Percentiles rank a stretch among this genome's conserved stretches.
These are phyloP conservation scores for Phoma sp. DNA, from an alignment of 2,329 filamentous ascomycete species.

Conservation along the genomic window DNA sequence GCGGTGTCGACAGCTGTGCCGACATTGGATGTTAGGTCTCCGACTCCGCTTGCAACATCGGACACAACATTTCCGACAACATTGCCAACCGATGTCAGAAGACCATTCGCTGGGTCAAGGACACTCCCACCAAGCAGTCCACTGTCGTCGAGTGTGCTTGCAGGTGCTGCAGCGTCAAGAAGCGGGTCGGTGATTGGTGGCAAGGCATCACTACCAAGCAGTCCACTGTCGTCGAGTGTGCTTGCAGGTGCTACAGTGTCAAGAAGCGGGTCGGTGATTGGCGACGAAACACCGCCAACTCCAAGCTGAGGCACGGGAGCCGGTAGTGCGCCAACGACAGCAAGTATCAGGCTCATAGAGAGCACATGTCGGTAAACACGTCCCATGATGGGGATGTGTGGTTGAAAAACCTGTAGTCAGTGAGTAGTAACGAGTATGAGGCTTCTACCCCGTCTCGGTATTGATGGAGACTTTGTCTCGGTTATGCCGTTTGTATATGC, in stretches of 20 bases:
- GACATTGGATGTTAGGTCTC: no score
- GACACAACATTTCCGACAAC: no score
- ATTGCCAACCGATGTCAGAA: neutral
- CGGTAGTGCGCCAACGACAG: constrained; percentile 6
- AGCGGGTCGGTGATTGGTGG: no score
- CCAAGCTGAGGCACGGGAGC: constrained; percentile 6
- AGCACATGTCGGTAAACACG: constrained; percentile 16
- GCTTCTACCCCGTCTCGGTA: constrained; percentile 1
- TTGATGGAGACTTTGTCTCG: neutral
- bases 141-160: no score
- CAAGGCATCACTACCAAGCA: neutral
- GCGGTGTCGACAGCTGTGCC: no score
- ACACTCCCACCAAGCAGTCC: neutral
- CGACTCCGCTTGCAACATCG: no score
- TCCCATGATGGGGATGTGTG: constrained; percentile 7
- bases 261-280: no score
- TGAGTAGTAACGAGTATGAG: neutral
- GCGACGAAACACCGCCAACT: no score
- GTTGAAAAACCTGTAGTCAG: neutral
- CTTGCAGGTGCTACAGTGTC: no score
- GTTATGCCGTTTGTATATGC: neutral
- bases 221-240: no score
- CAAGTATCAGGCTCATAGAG: constrained; percentile 10
- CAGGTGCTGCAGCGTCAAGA: no score
- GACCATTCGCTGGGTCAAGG: neutral